Evolutionary conservation across 148 eudicot genomes (phyloP).

Genomic region (Persicaria maculosa): DNA sequence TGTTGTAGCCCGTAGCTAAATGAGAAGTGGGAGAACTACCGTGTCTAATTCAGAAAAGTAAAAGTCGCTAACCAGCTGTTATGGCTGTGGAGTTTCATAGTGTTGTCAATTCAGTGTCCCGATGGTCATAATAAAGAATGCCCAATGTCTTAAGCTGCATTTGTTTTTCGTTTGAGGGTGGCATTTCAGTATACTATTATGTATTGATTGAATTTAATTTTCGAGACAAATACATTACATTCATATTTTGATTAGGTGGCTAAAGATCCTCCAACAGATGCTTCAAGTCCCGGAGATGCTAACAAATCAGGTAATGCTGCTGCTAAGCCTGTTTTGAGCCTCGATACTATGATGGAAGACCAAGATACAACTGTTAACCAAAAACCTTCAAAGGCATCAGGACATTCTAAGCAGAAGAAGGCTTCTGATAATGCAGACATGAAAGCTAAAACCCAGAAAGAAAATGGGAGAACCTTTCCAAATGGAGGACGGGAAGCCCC

Average conservation of each 20-base stretch:
- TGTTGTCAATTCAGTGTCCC: neutral
- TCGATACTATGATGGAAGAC: neutral
- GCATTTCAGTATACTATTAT: neutral
- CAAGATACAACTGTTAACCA: slow-evolving; percentile 10
- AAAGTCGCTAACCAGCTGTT: neutral
- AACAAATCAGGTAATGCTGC: slow-evolving; percentile 11
- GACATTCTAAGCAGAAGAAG: slow-evolving; percentile 13
- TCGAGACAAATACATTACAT: neutral
- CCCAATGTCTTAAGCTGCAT: too few species aligned
- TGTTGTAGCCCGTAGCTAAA: neutral
- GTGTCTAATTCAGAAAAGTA: neutral
- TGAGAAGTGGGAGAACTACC: neutral
- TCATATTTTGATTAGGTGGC: slow-evolving; percentile 14
- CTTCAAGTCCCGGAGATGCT: too few species aligned
- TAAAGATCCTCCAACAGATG: slow-evolving; percentile 13
- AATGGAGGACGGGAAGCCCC: slow-evolving; percentile 21
- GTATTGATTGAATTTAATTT: neutral
- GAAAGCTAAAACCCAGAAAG: slow-evolving; percentile 14
- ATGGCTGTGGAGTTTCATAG: neutral
- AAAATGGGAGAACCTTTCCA: slow-evolving; percentile 21
- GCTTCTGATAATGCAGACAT: neutral
- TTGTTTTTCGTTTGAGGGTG: slow-evolving; percentile 5
- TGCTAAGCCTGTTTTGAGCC: slow-evolving; percentile 12
- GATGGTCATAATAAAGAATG: neutral
- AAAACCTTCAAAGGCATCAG: slow-evolving; percentile 22